Evolutionary conservation across 768 basidiomycete genomes (phyloP).

Genomic region (Multifurca ochricompacta): DNA sequence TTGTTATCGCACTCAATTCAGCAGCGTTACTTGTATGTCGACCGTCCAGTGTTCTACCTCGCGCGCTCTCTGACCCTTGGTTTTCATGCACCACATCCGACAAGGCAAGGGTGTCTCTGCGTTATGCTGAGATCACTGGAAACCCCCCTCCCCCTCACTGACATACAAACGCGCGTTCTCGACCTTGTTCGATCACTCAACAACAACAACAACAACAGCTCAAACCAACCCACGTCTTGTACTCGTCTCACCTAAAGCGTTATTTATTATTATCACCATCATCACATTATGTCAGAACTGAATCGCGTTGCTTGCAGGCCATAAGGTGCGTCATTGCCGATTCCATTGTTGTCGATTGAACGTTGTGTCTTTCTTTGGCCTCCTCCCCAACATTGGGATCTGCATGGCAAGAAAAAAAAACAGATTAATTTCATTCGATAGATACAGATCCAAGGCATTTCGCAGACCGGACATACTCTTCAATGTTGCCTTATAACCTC

Average conservation of each 20-base stretch:
- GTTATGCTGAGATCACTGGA: conserved; percentile 1
- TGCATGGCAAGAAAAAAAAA: not conserved
- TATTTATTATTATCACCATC: not conserved
- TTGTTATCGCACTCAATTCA: too few species aligned
- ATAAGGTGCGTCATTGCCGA: not conserved
- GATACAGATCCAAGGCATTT: too few species aligned
- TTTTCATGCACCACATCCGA: not conserved
- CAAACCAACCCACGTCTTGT: too few species aligned
- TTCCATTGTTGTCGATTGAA: too few species aligned
- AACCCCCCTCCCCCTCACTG: not conserved
- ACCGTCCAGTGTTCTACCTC: too few species aligned
- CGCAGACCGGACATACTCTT: conserved; percentile 21
- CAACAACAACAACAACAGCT: too few species aligned
- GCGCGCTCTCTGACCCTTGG: too few species aligned
- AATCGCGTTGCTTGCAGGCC: conserved; percentile 4
- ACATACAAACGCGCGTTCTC: not conserved
- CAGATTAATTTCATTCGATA: not conserved
- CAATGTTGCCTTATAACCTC: conserved; percentile 26
- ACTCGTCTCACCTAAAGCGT: too few species aligned
- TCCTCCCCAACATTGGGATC: conserved; percentile 26
- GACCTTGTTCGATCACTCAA: not conserved
- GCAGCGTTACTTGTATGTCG: not conserved
- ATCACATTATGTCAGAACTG: not conserved
- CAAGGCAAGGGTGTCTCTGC: not conserved
- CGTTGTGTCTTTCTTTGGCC: conserved; percentile 26